Conservation (phyloP, 208 protist species). For the Kentomonas sorsogonicus region DNA sequence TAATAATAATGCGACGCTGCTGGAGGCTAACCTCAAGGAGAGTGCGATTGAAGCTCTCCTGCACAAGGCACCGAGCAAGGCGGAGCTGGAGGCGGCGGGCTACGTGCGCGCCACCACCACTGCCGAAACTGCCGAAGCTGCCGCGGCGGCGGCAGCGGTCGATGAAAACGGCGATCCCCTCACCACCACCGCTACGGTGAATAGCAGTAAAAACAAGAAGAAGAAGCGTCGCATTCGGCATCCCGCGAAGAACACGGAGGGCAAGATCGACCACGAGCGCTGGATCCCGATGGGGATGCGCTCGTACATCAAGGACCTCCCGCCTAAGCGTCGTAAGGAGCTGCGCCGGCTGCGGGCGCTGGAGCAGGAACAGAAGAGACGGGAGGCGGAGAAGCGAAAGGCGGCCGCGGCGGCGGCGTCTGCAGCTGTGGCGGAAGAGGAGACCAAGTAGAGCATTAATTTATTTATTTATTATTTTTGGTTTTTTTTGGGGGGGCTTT, state of each 20-base stretch:
- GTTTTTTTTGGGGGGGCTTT: too few relatives aligned
- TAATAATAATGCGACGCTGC: conserved; percentile 13
- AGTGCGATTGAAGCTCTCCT: conserved; percentile 29
- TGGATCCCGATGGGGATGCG: conserved; percentile 81
- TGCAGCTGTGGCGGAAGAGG: not conserved
- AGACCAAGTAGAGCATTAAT: not conserved
- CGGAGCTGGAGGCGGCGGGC: conserved; percentile 49
- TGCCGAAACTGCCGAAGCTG: conserved; percentile 16
- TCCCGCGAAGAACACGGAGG: conserved; percentile 63
- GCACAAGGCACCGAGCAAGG: conserved; percentile 31
- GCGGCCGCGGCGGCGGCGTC: conserved; percentile 1
- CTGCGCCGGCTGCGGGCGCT: conserved; percentile 71
- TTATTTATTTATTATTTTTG: not conserved
- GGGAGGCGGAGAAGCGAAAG: conserved; percentile 17
- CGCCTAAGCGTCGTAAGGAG: conserved; percentile 71
- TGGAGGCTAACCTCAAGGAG: conserved; percentile 30
- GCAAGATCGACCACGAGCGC: conserved; percentile 74
- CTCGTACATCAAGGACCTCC: conserved; percentile 81
- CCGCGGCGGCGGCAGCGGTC: conserved; percentile 28
- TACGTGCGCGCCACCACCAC: conserved; percentile 42
- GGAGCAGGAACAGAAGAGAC: conserved; percentile 80
- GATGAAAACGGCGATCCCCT: too few relatives aligned
- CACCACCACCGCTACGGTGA: too few relatives aligned
- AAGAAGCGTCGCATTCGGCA: conserved; percentile 29
- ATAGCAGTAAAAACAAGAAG: not conserved